Percentiles rank a stretch among this genome's conserved stretches.
These are phyloP conservation scores for Claviceps digitariae DNA, from an alignment of 2,329 filamentous ascomycete species.

Conservation along the genomic window DNA sequence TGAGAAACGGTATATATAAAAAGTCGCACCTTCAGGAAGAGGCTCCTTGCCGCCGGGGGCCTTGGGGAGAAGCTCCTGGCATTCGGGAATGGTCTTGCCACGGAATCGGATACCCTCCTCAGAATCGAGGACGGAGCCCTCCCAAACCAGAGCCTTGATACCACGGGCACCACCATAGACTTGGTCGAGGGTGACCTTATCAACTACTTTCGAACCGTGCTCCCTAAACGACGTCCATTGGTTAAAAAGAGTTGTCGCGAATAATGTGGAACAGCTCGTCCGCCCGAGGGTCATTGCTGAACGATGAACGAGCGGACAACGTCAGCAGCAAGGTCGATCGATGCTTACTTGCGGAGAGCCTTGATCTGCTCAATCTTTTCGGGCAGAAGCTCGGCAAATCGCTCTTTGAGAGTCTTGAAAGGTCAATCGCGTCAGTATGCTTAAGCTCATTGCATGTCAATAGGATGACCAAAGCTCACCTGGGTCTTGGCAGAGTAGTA, in stretches of 20 bases:
- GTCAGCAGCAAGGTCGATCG: not conserved
- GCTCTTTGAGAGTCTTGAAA: conserved; percentile 83
- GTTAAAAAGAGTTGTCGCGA: conserved; percentile 14
- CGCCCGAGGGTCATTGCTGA: not conserved
- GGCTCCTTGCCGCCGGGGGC: conserved; percentile 94
- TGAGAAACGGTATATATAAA: not conserved
- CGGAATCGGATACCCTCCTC: conserved; percentile 99
- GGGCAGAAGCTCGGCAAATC: conserved; percentile 89
- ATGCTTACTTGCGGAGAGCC: conserved; percentile 78
- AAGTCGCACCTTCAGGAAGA: conserved; percentile 66
- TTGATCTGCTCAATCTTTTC: conserved; percentile 99
- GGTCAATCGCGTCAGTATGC: conserved; percentile 2
- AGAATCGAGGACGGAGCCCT: conserved; percentile 93
- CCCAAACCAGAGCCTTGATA: conserved; percentile 98
- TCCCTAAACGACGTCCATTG: conserved; percentile 44
- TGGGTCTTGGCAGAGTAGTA: conserved; percentile 90
- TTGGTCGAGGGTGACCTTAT: conserved; percentile 98
- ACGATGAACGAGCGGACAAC: not conserved
- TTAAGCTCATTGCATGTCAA: not conserved
- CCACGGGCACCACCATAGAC: conserved; percentile 98
- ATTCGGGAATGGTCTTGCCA: conserved; percentile 98
- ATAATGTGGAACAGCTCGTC: not conserved
- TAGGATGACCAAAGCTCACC: conserved; percentile 35
- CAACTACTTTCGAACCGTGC: conserved; percentile 86
- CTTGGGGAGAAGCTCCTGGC: conserved; percentile 94